Base-by-base conservation (phyloP, 1,284 basidiomycete species). In the Ustilago cynodontis region DNA sequence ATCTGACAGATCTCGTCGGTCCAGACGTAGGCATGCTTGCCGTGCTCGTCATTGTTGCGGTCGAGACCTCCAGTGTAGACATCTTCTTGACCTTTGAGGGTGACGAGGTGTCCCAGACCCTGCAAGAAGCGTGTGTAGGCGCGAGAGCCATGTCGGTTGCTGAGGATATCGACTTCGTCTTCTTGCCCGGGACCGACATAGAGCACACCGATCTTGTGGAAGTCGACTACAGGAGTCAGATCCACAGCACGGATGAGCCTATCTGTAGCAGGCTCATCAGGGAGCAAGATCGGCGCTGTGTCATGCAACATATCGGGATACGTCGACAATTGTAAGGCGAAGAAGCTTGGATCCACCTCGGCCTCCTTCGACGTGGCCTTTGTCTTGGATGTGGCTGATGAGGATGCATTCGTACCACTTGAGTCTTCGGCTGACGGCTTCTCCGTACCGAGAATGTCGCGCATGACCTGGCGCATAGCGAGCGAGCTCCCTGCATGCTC, bases 1-100 rank as follows among this genome's bases (percentile, higher is more conserved):
- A 98, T 91, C 85, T 99, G 97, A 18, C 93, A 92, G 50, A 98
- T 95, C 82, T 98, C 95, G 86, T 99, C 95, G 92, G 94, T 95
- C 95, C 96, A 99, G 0, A 95, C 95, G 83, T 99, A 99, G 14
- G 84, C 84, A 45, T 84, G 83, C 70, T 83, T 84, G 45, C 85
- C 85, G 56, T 86, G 85, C 56, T 98, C 94, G 85, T 98, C 95
- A 79, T 92, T 91, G 75, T 93, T 91, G 6, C 93, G 91, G 85
- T 96, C 93, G 33, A 99, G 89, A 2, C 95, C 95, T 29, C 95
- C 96, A 3, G 92, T 93, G 86, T 96, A 98, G n/a, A 98, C 91
- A 83, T 98, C 95, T 55, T 82, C 75, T 65, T 86, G 86, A 6
- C 93, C 94, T 31, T 94, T 92, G n/a, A 98, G 89, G 71, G 93